Conservation (phyloP, 345 rosid genomes). For the Ceriops zippeliana region DNA sequence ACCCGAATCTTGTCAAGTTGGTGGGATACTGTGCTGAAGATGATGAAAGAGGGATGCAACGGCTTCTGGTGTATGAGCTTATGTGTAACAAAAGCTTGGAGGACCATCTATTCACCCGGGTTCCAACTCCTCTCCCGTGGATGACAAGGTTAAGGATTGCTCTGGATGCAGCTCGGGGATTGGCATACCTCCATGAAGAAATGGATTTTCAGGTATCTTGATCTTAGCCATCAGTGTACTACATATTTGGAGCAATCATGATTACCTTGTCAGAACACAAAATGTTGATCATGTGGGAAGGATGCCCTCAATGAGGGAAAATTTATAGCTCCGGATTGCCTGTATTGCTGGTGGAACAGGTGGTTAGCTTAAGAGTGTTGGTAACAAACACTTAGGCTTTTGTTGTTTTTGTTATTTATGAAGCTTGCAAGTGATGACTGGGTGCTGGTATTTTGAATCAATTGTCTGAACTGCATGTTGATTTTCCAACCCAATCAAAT, state of each 20-base stretch:
- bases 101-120: constrained; percentile 64
- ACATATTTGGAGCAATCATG: too few species aligned
- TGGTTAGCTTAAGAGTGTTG: neutral
- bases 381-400: neutral
- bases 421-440: neutral
- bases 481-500: constrained; percentile 1
- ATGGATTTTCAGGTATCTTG: constrained; percentile 82
- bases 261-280: too few species aligned
- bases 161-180: constrained; percentile 88
- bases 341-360: neutral
- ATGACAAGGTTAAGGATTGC: constrained; percentile 67
- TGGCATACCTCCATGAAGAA: constrained; percentile 93
- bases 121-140: constrained; percentile 59
- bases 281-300: too few species aligned
- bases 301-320: neutral
- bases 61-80: constrained; percentile 84
- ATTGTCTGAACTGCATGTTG: neutral
- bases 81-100: constrained; percentile 90
- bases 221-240: too few species aligned
- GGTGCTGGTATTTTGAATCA: neutral
- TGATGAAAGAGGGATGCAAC: constrained; percentile 88
- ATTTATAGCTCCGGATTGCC: neutral
- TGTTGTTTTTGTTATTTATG: neutral
- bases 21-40: constrained; percentile 94
- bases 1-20: constrained; percentile 87